Base-by-base conservation (phyloP, 2,329 filamentous ascomycete genomes). In the Exophiala alcalophila region DNA sequence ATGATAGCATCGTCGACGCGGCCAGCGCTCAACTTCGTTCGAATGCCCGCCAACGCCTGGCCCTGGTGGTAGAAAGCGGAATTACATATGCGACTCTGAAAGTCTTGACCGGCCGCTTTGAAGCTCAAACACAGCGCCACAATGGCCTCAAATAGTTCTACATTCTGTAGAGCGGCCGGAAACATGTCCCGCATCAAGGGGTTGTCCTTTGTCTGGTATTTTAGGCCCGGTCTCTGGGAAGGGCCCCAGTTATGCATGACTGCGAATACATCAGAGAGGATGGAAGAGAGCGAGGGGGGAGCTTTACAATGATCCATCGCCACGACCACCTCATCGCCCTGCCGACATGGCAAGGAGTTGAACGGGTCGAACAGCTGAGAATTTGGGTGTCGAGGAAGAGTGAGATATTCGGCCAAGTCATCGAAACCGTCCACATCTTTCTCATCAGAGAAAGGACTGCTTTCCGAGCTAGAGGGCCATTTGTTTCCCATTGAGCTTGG, bases 141-240 rank as follows among this genome's bases (percentile, higher is more conserved):
- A 25, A 31, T 30, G n/a, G 48, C 39, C 30, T 50, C 44, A 28
- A 50, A 50, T 11, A 50, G 44, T 14, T 50, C 48, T 14, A 44
- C 31, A 20, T 47, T 44, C 27, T 50, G 48, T 18, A 50, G 28
- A 2, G 44, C 48, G 9, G 40, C 32, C 12, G 44, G 36, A 25
- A 50, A 47, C 5, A 40, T 28, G 11, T 50, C 48, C 24, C 40
- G 36, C 19, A 50, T 50, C 5, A 50, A 40, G n/a, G 48, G 48
- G 16, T 50, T 50, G 29, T 50, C 40, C 21, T 31, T 47, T 6
- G 43, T 47, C 23, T 50, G 48, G 16, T 44, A 43, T 30, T 35
- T 47, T 9, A 50, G 30, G 5, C 44, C 44, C 7, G 48, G 48
- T 14, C 40, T 29, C 21, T 50, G 48, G 3, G 44, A 47, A 5